Base-by-base conservation (phyloP, 164 flowering plant species). In the Magnolia changhungtana region DNA sequence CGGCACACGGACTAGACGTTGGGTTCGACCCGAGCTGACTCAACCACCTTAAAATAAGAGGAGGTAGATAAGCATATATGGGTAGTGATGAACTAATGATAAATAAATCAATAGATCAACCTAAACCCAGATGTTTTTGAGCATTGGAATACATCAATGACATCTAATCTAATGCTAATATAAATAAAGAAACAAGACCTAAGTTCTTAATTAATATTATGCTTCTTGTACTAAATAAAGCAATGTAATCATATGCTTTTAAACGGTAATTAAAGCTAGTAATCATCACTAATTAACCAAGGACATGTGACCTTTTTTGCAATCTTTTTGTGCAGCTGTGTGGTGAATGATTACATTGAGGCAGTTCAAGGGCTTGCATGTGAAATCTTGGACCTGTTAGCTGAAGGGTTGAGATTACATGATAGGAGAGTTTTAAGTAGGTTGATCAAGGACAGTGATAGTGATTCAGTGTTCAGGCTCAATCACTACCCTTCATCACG, bases 391-490 rank as follows among this genome's bases (percentile, higher is more conserved):
- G 91, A 90, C 72, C 84, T 90, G 49, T 67, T 84, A 74, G 89
- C 83, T 21, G 92, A 91, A 76, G 95, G 90, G 0, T 74, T 95
- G 78, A 67, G 90, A 82, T 69, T 88, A 72, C 77, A 73, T 9
- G 90, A 90, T 68, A 87, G 79, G 77, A 49, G 67, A 7, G 78
- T 75, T 1, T 82, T 93, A 67, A 93, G 96, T 76, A 78, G 74
- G 5, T 77, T 92, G n/a, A 85, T 93, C 82, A 84, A 80, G 68
- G 92, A 90, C 77, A 80, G 77, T 67, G 84, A 88, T 1, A 88
- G 84, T 80, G 99, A 95, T 76, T 93, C 97, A 0, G 51, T 89
- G 37, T 77, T 93, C n/a, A 78, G 97, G 76, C 77, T 95, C 75
- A 95, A 95, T 85, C 89, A 90, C 90, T 95, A 93, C 78, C 99